Conservation (phyloP, 768 basidiomycete species). For the Hemileccinum impolitum region DNA sequence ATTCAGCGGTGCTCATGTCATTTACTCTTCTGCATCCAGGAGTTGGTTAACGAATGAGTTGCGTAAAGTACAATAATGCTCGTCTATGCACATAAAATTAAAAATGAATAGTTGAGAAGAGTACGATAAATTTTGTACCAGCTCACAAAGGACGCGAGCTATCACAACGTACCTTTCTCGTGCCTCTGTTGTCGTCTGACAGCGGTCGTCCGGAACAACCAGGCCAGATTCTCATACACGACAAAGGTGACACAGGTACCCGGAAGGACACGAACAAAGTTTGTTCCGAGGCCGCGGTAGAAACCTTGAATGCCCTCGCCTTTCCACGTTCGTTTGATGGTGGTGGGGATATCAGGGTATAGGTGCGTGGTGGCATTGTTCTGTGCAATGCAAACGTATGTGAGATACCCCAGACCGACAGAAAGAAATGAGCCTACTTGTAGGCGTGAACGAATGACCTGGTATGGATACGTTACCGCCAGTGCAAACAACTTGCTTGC, state of each 20-base stretch:
- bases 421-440: constrained; percentile 52
- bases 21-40: neutral
- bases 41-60: neutral
- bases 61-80: constrained; percentile 12
- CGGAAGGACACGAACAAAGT: constrained; percentile 90
- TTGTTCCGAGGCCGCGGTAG: constrained; percentile 93
- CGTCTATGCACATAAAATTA: constrained; percentile 2
- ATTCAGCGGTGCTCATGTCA: constrained; percentile 7
- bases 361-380: constrained; percentile 61
- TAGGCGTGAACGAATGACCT: constrained; percentile 91
- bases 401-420: constrained; percentile 1
- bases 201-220: constrained; percentile 70
- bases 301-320: constrained; percentile 83
- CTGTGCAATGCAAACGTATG: constrained; percentile 31
- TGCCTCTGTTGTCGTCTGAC: constrained; percentile 40
- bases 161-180: constrained; percentile 1
- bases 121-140: constrained; percentile 6
- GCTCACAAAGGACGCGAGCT: neutral
- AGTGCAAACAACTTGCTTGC: constrained; percentile 85
- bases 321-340: constrained; percentile 75
- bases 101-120: constrained; percentile 1
- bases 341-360: constrained; percentile 82
- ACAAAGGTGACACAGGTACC: constrained; percentile 98
- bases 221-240: constrained; percentile 91
- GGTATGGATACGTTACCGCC: constrained; percentile 89